Conservation (phyloP, 78 protist species). For the Blattamonas nauphoetae region DNA sequence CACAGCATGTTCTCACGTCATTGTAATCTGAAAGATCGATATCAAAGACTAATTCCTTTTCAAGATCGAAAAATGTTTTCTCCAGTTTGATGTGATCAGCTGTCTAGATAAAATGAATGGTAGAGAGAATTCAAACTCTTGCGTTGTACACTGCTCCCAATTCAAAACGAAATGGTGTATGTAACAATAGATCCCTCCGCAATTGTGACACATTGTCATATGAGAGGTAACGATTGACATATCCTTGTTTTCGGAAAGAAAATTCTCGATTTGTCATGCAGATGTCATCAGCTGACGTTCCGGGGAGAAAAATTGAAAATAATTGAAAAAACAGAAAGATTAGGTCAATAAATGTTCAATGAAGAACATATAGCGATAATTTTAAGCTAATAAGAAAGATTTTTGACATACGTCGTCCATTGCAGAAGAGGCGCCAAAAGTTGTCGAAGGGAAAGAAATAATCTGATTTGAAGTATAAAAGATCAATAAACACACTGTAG, state of each 20-base stretch:
- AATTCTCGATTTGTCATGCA: neutral
- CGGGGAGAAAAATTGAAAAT: too few species aligned
- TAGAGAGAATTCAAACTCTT: neutral
- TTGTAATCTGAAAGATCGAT: slow-evolving; percentile 96
- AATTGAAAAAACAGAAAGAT: too few species aligned
- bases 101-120: neutral
- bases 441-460: too few species aligned
- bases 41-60: slow-evolving; percentile 86
- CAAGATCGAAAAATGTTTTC: neutral
- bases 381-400: too few species aligned
- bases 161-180: slow-evolving; percentile 54
- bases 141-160: slow-evolving; percentile 63
- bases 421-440: too few species aligned
- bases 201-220: neutral
- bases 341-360: too few species aligned
- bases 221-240: neutral
- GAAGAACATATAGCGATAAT: too few species aligned
- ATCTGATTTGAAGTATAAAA: too few species aligned
- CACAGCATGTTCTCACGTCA: slow-evolving; percentile 66
- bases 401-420: too few species aligned
- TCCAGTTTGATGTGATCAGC: neutral
- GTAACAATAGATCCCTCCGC: neutral
- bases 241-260: neutral
- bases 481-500: too few species aligned
- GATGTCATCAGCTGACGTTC: too few species aligned